Percentiles rank a stretch among this genome's conserved stretches.
phyloP scores from a whole-genome alignment of 1,139 yeast genomes.

The Yamadazyma blattariae region DNA sequence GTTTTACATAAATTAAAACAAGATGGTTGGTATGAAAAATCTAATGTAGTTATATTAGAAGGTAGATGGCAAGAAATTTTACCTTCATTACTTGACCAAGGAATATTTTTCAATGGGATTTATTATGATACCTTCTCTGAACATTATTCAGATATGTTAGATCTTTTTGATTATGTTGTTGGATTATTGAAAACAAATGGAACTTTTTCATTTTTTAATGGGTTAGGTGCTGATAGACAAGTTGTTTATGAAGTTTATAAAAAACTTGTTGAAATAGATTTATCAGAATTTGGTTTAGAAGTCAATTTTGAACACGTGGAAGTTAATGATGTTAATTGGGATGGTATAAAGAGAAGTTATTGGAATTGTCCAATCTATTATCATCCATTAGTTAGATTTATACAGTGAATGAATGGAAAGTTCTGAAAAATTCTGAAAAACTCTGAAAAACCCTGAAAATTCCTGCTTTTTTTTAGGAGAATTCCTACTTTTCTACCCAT shows the following conservation, averaged over 20 bases:
- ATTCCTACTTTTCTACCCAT: too few species aligned
- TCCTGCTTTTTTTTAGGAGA: too few species aligned
- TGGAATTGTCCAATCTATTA: constrained; percentile 71
- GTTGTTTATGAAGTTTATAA: constrained; percentile 87
- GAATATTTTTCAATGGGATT: constrained; percentile 82
- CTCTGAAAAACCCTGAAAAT: too few species aligned
- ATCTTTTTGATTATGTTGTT: constrained; percentile 75
- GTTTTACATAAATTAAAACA: constrained; percentile 63
- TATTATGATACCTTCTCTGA: constrained; percentile 94
- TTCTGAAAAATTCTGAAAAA: too few species aligned
- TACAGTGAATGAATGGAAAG: too few species aligned
- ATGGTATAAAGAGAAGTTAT: constrained; percentile 65
- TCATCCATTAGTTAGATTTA: constrained; percentile 59
- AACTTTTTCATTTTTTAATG: constrained; percentile 86
- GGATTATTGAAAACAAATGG: constrained; percentile 82
- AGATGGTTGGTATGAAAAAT: constrained; percentile 84
- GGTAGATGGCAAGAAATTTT: constrained; percentile 92
- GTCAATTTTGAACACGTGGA: constrained; percentile 49
- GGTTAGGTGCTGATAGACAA: constrained; percentile 93
- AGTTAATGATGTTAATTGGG: constrained; percentile 56
- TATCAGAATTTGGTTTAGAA: constrained; percentile 71
- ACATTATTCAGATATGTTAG: constrained; percentile 80
- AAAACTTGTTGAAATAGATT: constrained; percentile 75
- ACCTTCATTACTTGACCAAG: constrained; percentile 60
- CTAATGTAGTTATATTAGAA: constrained; percentile 68